A percentile compares a stretch with the other conserved stretches of the same genome.
Conservation (phyloP, 164 flowering plant species). For the Hamamelis virginiana region DNA sequence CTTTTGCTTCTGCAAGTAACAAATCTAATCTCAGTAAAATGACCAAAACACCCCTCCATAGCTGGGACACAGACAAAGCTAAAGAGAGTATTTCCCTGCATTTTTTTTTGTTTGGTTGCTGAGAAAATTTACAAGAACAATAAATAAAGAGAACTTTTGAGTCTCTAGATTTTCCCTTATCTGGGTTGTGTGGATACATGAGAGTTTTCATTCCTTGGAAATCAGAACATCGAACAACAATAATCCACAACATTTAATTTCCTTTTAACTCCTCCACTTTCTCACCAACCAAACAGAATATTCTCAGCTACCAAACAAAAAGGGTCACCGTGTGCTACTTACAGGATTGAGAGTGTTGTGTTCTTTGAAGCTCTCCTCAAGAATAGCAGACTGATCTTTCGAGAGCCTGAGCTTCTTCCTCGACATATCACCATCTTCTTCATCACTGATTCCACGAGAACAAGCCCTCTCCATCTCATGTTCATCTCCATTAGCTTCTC, state of each 20-base stretch:
- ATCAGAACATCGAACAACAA: too few relatives aligned
- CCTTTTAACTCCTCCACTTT: neutral
- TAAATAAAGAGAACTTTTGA: too few relatives aligned
- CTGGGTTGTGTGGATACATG: too few relatives aligned
- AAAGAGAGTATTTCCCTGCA: too few relatives aligned
- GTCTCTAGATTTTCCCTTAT: too few relatives aligned
- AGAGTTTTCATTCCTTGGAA: too few relatives aligned
- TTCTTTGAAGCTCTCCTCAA: constrained; percentile 87
- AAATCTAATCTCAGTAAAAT: constrained; percentile 2
- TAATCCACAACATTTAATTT: too few relatives aligned
- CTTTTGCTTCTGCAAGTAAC: constrained; percentile 70
- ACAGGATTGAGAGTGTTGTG: constrained; percentile 89
- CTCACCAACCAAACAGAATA: neutral
- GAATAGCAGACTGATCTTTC: constrained; percentile 77
- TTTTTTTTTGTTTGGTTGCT: too few relatives aligned
- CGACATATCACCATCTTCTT: constrained; percentile 74
- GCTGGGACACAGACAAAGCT: too few relatives aligned
- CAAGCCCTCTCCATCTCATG: constrained; percentile 45
- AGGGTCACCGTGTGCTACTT: constrained; percentile 22
- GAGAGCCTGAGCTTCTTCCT: constrained; percentile 79
- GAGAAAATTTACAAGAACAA: too few relatives aligned
- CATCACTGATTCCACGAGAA: constrained; percentile 70
- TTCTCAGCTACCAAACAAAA: constrained; percentile 5
- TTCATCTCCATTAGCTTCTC: constrained; percentile 39
- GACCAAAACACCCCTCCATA: constrained; percentile 10